Evolutionary conservation across 1,284 basidiomycete genomes (phyloP).

Genomic region (Serendipita sp.): DNA sequence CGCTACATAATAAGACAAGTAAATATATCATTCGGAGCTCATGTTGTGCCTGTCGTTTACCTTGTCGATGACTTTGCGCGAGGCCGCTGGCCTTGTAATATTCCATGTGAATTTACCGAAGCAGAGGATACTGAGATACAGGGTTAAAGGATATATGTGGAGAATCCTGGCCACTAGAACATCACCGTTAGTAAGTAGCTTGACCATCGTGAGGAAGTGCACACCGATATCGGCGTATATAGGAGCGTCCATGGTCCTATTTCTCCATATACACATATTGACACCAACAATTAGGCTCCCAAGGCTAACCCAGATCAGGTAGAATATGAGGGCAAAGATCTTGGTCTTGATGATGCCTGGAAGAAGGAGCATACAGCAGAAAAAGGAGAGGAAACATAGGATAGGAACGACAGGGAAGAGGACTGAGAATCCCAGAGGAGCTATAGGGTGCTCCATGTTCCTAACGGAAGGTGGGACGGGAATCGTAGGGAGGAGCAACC

Average conservation of each 20-base stretch:
- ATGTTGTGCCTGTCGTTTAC: background rate
- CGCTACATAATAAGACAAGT: background rate
- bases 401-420: background rate
- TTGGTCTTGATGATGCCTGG: too few species aligned
- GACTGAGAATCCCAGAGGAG: background rate
- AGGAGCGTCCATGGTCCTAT: background rate
- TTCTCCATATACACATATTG: background rate
- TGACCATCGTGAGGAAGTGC: background rate
- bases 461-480: too few species aligned
- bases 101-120: background rate
- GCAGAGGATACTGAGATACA: background rate
- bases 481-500: too few species aligned
- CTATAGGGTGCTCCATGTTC: too few species aligned
- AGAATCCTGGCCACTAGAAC: background rate
- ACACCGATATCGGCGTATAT: background rate
- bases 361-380: too few species aligned
- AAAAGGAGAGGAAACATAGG: background rate
- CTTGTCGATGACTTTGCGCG: background rate
- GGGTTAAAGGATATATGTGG: background rate
- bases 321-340: too few species aligned
- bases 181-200: too few species aligned
- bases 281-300: background rate
- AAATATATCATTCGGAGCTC: background rate
- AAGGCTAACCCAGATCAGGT: background rate
- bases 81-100: background rate